A percentile compares a stretch with the other conserved stretches of the same genome.
These are phyloP conservation scores for Clathrospora elynae DNA, from an alignment of 2,329 filamentous ascomycete species.

Conservation along the genomic window DNA sequence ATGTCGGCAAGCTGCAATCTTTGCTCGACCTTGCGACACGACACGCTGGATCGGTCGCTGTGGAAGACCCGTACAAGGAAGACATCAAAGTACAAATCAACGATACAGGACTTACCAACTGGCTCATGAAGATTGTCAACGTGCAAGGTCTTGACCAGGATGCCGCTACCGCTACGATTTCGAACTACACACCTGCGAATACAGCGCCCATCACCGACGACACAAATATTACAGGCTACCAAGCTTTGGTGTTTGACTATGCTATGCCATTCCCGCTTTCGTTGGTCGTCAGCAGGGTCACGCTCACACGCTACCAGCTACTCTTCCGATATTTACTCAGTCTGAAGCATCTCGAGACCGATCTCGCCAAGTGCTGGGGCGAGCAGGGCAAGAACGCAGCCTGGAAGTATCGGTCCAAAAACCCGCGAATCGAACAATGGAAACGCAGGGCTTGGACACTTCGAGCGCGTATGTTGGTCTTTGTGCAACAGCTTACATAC, in stretches of 20 bases:
- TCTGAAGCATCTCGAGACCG: constrained; percentile 83
- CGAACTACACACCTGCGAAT: constrained; percentile 73
- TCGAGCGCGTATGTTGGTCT: constrained; percentile 91
- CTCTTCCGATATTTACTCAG: constrained; percentile 93
- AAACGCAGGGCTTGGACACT: constrained; percentile 92
- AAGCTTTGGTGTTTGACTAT: constrained; percentile 92
- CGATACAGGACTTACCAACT: constrained; percentile 88
- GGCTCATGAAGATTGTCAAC: constrained; percentile 93
- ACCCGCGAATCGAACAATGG: constrained; percentile 80
- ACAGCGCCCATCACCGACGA: constrained; percentile 67
- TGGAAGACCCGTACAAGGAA: constrained; percentile 95
- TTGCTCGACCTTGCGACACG: constrained; percentile 93
- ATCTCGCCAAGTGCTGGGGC: constrained; percentile 86
- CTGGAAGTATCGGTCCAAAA: constrained; percentile 81
- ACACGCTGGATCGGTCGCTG: constrained; percentile 93
- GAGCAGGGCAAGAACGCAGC: constrained; percentile 79
- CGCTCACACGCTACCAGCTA: constrained; percentile 93
- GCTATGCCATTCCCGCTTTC: constrained; percentile 93
- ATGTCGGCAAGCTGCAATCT: constrained; percentile 90
- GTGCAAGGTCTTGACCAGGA: constrained; percentile 95
- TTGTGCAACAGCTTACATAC: constrained; percentile 94
- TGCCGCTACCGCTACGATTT: constrained; percentile 62
- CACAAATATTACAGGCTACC: constrained; percentile 87
- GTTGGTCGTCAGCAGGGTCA: constrained; percentile 93
- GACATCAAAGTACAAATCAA: constrained; percentile 98